Percentiles rank a stretch among this genome's conserved stretches.
Conservation (phyloP, 139 green algal genomes). For the Ettlia oleoabundans region DNA sequence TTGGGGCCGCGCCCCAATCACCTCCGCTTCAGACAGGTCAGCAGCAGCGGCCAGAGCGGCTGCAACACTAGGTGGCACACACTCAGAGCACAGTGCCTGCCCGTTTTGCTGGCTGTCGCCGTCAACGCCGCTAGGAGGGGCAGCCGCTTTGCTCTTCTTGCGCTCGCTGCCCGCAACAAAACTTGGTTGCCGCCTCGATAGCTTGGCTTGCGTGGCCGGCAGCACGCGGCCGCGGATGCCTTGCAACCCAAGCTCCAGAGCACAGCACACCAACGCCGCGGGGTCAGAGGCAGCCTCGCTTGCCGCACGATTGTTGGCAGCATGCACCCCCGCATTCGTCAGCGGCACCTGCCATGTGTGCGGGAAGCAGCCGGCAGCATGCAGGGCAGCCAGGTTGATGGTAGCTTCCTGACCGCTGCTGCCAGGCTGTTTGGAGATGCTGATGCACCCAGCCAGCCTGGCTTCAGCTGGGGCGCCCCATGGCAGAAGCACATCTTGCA, state of each 20-base stretch:
- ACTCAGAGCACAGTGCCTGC: background rate
- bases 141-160: too few species aligned
- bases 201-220: background rate
- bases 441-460: too few species aligned
- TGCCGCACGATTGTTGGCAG: background rate
- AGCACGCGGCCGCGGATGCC: background rate
- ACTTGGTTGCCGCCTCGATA: too few species aligned
- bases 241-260: background rate
- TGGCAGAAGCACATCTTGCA: too few species aligned
- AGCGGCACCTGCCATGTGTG: background rate
- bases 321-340: background rate
- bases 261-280: background rate
- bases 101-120: background rate
- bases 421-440: too few species aligned
- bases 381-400: background rate
- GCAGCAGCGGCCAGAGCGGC: background rate
- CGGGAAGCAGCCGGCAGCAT: background rate
- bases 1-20: background rate
- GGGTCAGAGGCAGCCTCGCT: background rate
- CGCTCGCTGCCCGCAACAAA: too few species aligned
- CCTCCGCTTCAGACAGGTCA: background rate
- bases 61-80: background rate
- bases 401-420: background rate
- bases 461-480: too few species aligned
- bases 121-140: background rate